Percentiles rank a stretch among this genome's conserved stretches.
phyloP scores from a whole-genome alignment of 1,139 yeast genomes.

The Suhomyces wounanorum region DNA sequence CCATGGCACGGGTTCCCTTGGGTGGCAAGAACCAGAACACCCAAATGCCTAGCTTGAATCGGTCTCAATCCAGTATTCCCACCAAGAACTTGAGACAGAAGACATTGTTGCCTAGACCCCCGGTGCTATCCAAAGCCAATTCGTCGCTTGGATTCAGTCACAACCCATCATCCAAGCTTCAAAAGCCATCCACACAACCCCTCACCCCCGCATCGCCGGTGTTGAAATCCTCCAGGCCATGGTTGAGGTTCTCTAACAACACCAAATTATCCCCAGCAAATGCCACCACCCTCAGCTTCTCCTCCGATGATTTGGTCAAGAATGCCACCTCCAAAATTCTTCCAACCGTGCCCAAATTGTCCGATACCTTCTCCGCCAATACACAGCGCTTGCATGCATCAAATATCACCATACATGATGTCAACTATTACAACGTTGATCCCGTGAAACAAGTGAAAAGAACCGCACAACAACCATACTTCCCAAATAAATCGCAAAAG shows the following conservation, averaged over 20 bases:
- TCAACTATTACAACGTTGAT: constrained; percentile 30
- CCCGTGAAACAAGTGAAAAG: constrained; percentile 30
- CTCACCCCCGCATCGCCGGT: background rate
- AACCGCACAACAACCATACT: constrained; percentile 1
- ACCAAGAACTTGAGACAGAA: constrained; percentile 7
- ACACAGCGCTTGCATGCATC: constrained; percentile 29
- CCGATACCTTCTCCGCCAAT: constrained; percentile 10
- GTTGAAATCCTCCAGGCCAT: background rate
- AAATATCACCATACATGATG: constrained; percentile 19
- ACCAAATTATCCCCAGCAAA: constrained; percentile 1
- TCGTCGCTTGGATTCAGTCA: constrained; percentile 43
- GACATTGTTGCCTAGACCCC: constrained; percentile 22
- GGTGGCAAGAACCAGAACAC: constrained; percentile 52
- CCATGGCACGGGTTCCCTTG: constrained; percentile 41
- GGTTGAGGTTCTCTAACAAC: background rate
- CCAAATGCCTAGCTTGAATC: constrained; percentile 29
- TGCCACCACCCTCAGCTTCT: background rate
- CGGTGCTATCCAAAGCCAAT: constrained; percentile 37
- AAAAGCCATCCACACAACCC: background rate
- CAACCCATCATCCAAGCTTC: background rate
- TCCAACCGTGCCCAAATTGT: constrained; percentile 1
- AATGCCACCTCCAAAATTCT: background rate
- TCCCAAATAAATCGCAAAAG: constrained; percentile 12
- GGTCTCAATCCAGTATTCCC: constrained; percentile 35
- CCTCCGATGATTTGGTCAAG: constrained; percentile 7